Percentiles rank a stretch among this genome's conserved stretches.
phyloP scores from a whole-genome alignment of 1,284 basidiomycete species.

The Phylloporus sp. region DNA sequence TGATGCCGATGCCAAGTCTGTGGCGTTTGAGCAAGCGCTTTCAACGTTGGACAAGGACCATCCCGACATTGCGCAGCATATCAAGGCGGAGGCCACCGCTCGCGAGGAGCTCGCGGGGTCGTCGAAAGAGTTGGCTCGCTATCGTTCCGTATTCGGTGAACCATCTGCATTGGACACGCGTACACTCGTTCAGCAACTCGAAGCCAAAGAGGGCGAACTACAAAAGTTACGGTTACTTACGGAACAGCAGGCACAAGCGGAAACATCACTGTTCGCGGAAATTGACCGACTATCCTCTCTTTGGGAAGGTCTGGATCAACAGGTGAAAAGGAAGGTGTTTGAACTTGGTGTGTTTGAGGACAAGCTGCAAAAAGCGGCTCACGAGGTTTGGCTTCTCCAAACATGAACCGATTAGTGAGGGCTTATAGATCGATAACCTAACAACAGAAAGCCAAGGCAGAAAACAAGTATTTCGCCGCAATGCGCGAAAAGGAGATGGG shows the following conservation, averaged over 20 bases:
- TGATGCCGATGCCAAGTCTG: slow-evolving; percentile 52
- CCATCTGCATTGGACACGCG: slow-evolving; percentile 54
- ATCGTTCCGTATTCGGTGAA: slow-evolving; percentile 67
- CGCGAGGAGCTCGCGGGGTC: slow-evolving; percentile 53
- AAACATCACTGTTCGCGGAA: slow-evolving; percentile 83
- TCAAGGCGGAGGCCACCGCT: slow-evolving; percentile 56
- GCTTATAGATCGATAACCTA: background rate
- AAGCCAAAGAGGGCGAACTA: slow-evolving; percentile 66
- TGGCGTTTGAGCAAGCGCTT: slow-evolving; percentile 57
- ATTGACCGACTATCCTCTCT: slow-evolving; percentile 86
- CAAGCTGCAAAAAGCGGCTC: slow-evolving; percentile 60
- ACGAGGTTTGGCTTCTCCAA: slow-evolving; percentile 56
- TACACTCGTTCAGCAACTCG: slow-evolving; percentile 57
- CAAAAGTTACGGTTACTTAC: slow-evolving; percentile 59
- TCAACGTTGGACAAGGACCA: slow-evolving; percentile 47
- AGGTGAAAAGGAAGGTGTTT: slow-evolving; percentile 85
- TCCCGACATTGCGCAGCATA: slow-evolving; percentile 52
- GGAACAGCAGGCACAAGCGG: slow-evolving; percentile 62
- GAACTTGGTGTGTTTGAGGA: slow-evolving; percentile 83
- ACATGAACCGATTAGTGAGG: background rate
- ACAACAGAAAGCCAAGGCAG: slow-evolving; percentile 85
- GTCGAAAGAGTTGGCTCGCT: slow-evolving; percentile 57
- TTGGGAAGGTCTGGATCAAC: slow-evolving; percentile 87
- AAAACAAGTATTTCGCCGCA: slow-evolving; percentile 93
- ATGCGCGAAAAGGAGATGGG: slow-evolving; percentile 90